These are phyloP conservation scores for Pseudogymnoascus sp. DNA, from an alignment of 2,329 filamentous ascomycete genomes.

Conservation along the genomic window DNA sequence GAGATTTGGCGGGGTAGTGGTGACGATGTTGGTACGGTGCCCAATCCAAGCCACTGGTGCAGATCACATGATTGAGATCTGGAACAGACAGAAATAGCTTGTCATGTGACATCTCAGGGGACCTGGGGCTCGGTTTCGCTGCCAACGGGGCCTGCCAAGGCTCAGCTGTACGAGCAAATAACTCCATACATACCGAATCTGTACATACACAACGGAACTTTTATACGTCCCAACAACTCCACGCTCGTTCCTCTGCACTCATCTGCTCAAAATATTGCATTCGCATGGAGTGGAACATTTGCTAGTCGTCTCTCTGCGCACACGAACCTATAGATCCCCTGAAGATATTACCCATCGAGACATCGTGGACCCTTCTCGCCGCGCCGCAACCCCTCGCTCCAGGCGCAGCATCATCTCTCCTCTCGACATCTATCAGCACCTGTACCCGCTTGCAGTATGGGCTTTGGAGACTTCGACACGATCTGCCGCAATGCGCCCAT, in stretches of 20 bases:
- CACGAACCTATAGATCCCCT: neutral
- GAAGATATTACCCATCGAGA: neutral
- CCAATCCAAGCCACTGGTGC: neutral
- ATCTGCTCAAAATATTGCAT: neutral
- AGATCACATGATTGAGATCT: neutral
- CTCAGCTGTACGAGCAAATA: conserved; percentile 4
- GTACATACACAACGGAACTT: conserved; percentile 2
- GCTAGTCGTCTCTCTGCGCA: neutral
- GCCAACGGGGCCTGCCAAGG: neutral
- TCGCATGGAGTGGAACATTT: neutral
- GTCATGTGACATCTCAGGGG: neutral
- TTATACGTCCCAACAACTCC: conserved; percentile 2
- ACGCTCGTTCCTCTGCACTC: neutral
- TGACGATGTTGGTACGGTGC: neutral
- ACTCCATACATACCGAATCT: neutral
- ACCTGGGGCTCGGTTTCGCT: conserved; percentile 3
- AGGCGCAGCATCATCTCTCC: neutral
- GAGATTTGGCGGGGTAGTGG: neutral
- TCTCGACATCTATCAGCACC: neutral
- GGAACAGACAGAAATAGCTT: neutral
- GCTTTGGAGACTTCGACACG: conserved; percentile 81
- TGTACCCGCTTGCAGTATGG: conserved; percentile 48
- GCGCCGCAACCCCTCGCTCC: conserved; percentile 7
- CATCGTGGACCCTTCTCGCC: neutral
- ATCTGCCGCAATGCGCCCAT: conserved; percentile 81